These are phyloP conservation scores for Lipomyces starkeyi DNA, from an alignment of 805 yeast species.

Conservation along the genomic window DNA sequence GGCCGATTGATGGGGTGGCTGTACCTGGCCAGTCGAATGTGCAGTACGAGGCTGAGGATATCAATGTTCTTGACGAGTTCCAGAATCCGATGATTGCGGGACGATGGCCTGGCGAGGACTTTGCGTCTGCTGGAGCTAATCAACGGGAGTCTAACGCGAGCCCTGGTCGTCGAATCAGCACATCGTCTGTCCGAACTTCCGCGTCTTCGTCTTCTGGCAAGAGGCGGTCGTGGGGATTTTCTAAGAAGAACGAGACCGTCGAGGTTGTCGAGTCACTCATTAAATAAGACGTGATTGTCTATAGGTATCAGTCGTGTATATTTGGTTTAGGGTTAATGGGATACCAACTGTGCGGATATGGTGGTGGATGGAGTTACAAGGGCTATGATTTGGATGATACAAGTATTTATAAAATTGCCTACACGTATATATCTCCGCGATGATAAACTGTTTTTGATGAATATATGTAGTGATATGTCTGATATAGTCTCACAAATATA, in stretches of 20 bases:
- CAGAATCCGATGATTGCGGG: conserved; percentile 13
- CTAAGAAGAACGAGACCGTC: background rate
- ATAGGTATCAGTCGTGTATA: background rate
- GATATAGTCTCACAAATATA: too few species aligned
- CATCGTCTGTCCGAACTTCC: background rate
- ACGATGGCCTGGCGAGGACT: conserved; percentile 31
- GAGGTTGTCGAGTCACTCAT: background rate
- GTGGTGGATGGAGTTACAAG: too few species aligned
- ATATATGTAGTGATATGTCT: too few species aligned
- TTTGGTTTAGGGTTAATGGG: background rate
- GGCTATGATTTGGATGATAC: too few species aligned
- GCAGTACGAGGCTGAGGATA: conserved; percentile 26
- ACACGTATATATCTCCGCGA: too few species aligned
- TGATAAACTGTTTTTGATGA: too few species aligned
- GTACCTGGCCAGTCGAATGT: conserved; percentile 25
- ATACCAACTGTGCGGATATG: too few species aligned
- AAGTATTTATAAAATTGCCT: too few species aligned
- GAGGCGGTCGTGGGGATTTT: background rate
- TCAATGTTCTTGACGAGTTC: conserved; percentile 16
- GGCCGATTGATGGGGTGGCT: conserved; percentile 32
- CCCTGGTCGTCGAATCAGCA: background rate
- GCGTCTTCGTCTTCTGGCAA: background rate
- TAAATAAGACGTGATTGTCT: background rate
- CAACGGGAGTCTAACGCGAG: background rate
- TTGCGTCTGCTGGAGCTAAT: conserved; percentile 6